Base-by-base conservation (phyloP, 176 grass and related monocot species). In the Echinochloa phyllopogon region DNA sequence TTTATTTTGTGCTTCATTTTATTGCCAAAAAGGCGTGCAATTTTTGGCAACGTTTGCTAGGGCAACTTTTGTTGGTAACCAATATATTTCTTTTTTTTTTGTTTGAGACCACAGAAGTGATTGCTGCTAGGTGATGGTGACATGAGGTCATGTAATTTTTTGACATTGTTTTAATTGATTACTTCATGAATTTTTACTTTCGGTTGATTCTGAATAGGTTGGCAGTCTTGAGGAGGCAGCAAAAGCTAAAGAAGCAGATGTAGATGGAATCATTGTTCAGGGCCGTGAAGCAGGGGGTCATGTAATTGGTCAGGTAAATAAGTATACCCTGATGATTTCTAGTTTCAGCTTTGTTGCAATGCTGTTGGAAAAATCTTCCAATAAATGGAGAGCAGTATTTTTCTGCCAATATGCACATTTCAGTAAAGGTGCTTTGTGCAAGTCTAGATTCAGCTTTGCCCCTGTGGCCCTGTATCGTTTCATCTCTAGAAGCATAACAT, bases 211-310 rank as follows among this genome's bases (percentile, higher is more conserved):
- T 89, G 7, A 24, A 66, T 59, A 98, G 93, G 39, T 98, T 85
- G 96, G 93, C 79, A 88, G 57, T 65, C 67, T 88, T 89, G 96
- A 93, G 87, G 93, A 92, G 45, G 91, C 93, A 66, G 69, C 50
- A 3, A 94, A 98, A 85, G 91, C 93, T 17, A 98, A 91, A 87
- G 85, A 74, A 92, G 93, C 96, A n/a, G 86, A 89, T 43, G 96
- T 98, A 53, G 96, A 98, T 87, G 93, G 80, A 69, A 94, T 98
- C 41, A 91, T 95, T 85, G 81, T 95, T 90, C 96, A 98, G 94
- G 96, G 93, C 20, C 83, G 39, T 71, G 96, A 94, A 83, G 93
- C 96, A 77, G 96, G 96, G 25, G 96, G 96, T 11, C 93, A 98
- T 86, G 87, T 98, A 36, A 92, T 95, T 87, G 93, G 96, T 63